Conservation (phyloP, 2,329 filamentous ascomycete genomes). For the Helicocarpus griseus region DNA sequence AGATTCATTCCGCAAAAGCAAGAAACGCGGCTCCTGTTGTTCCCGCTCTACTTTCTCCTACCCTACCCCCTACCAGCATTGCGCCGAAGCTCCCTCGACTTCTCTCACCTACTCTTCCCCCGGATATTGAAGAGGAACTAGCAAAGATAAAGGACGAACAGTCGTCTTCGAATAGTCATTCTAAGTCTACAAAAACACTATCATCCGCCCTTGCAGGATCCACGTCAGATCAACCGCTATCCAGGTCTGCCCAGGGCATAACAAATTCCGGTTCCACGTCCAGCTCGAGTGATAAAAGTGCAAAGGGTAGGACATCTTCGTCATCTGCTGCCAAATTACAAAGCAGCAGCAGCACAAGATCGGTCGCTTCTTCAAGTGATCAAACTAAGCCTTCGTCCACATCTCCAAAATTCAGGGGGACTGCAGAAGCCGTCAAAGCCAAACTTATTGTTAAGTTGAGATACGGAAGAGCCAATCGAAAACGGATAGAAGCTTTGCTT, state of each 20-base stretch:
- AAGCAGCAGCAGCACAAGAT: conserved; percentile 2
- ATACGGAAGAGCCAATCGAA: conserved; percentile 41
- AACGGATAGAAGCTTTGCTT: conserved; percentile 38
- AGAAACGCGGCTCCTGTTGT: conserved; percentile 17
- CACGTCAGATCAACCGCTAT: not conserved
- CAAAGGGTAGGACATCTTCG: conserved; percentile 7
- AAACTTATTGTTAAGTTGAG: conserved; percentile 41
- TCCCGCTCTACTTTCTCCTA: conserved; percentile 34
- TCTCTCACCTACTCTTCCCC: conserved; percentile 49
- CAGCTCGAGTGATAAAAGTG: conserved; percentile 10
- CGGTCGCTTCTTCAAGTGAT: not conserved
- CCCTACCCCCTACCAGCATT: conserved; percentile 25
- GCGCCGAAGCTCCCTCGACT: conserved; percentile 39
- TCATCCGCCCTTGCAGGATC: not conserved
- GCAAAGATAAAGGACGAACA: conserved; percentile 32
- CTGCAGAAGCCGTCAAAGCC: conserved; percentile 10
- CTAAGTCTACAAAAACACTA: not conserved
- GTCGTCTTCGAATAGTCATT: conserved; percentile 6
- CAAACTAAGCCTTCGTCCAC: not conserved
- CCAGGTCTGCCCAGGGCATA: conserved; percentile 2
- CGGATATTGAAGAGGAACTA: conserved; percentile 45
- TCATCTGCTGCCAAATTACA: not conserved
- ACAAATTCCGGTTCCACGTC: conserved; percentile 14
- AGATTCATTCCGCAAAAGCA: conserved; percentile 15
- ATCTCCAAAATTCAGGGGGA: not conserved